Percentiles rank a stretch among this genome's conserved stretches.
Evolutionary conservation across 192 early-diverging fungal species (phyloP).

Genomic region (Lunasporangiospora selenospora): DNA sequence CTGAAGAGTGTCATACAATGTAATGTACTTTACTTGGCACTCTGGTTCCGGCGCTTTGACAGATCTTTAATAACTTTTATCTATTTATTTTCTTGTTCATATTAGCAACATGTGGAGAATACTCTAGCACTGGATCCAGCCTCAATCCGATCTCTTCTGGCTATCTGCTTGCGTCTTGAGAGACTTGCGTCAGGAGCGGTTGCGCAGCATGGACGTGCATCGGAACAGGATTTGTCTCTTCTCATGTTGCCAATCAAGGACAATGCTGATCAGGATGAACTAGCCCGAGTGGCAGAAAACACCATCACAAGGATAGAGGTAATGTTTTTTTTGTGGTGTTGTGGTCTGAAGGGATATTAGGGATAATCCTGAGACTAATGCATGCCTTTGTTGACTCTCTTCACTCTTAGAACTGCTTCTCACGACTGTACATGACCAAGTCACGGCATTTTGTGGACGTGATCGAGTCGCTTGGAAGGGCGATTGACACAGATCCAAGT

Average conservation of each 20-base stretch:
- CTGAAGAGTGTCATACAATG: neutral
- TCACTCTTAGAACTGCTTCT: conserved; percentile 75
- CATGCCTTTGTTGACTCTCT: too few relatives aligned
- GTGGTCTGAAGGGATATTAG: too few relatives aligned
- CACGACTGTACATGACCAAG: conserved; percentile 63
- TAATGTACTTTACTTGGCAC: neutral
- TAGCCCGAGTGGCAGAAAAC: conserved; percentile 58
- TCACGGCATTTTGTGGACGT: conserved; percentile 60
- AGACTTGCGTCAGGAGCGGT: conserved; percentile 53
- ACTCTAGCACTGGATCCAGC: conserved; percentile 51
- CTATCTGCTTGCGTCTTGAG: conserved; percentile 67
- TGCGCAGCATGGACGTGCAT: conserved; percentile 30
- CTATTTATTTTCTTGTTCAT: neutral
- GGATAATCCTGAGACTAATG: too few relatives aligned
- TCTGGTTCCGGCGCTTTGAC: neutral
- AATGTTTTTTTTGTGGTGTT: too few relatives aligned
- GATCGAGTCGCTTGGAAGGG: conserved; percentile 63
- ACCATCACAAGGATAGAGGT: conserved; percentile 68
- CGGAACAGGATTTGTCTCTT: conserved; percentile 32
- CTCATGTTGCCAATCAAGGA: conserved; percentile 52
- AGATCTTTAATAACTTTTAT: neutral
- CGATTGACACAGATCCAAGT: conserved; percentile 62
- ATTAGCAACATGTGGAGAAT: conserved; percentile 21
- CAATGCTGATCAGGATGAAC: conserved; percentile 59
- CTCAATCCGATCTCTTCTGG: conserved; percentile 53